Evolutionary conservation across 176 grass and related monocot genomes (phyloP), one percentile per base, ranked within the genome.

Genomic region (Poa pratensis): DNA sequence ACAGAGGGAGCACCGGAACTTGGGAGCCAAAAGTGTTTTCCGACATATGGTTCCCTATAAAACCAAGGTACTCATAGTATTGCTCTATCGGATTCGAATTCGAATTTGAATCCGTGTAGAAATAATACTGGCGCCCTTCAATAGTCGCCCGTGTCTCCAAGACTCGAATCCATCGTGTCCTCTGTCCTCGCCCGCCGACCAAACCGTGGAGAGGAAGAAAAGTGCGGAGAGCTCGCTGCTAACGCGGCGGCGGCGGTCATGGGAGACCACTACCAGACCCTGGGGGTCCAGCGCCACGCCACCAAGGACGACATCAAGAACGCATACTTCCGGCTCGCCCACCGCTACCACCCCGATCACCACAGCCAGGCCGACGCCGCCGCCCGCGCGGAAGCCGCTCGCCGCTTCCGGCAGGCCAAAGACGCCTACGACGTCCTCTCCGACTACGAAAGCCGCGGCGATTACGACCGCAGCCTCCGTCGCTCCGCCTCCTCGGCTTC

Each of bases 261-360:
- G 67, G 10, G 9, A 5, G 67, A 70, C 67, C 67, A 70, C 37
- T 70, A 70, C 19, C 19, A 12, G 67, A 70, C 67, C 9, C 40
- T 72, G 40, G 69, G 39, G 19, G 39, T 72, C n/a, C 1, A 7
- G 39, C 69, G n/a, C 69, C 0, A 45, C 40, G 39, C 69, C 40
- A 72, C 12, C 40, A 46, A 72, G 39, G 39, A 12, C 5, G 69
- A 46, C 39, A 72, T 72, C 40, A 72, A 72, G 69, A 72, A 46
- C 40, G 69, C 69, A 42, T 72, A 45, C 69, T 23, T 72, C 39
- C 69, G 69, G 19, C 69, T 72, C n/a, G 69, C 69, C 40, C 40
- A 46, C 0, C 20, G 69, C 69, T 46, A 72, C 69, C 69, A 72
- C 20, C 69, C 40, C 5, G 69, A 72, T 40, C 69, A 72, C 69